Percentiles rank a stretch among this genome's conserved stretches.
These are phyloP conservation scores for Eutrema heterophyllum DNA, from an alignment of 345 rosid species.

Conservation along the genomic window DNA sequence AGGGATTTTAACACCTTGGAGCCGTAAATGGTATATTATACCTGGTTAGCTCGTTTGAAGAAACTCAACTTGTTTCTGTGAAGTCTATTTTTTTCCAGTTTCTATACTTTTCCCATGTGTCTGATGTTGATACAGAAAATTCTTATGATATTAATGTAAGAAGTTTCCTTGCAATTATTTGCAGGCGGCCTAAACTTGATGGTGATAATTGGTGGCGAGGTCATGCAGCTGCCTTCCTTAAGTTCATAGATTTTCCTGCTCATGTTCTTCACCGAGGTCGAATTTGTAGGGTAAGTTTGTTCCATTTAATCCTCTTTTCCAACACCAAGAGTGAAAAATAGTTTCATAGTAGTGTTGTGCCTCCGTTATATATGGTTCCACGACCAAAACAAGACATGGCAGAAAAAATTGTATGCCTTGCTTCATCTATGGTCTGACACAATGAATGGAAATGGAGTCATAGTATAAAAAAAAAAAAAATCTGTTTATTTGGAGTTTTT, in stretches of 20 bases:
- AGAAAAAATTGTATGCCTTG: neutral
- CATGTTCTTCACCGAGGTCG: constrained; percentile 73
- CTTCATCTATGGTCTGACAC: neutral
- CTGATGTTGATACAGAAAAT: neutral
- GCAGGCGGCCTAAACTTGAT: constrained; percentile 67
- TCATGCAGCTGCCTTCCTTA: constrained; percentile 89
- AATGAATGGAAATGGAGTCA: neutral
- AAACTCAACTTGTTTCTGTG: constrained; percentile 19
- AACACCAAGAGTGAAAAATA: neutral
- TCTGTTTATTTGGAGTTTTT: neutral
- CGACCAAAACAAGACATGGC: neutral
- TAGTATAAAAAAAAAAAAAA: neutral
- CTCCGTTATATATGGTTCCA: neutral
- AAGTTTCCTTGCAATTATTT: constrained; percentile 14
- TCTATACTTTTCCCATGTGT: neutral
- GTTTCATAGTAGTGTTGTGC: neutral
- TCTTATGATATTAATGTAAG: neutral
- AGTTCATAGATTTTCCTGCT: constrained; percentile 52
- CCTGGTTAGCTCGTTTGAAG: constrained; percentile 28
- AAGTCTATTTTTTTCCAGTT: neutral
- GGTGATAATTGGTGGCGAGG: constrained; percentile 99
- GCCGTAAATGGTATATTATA: constrained; percentile 46
- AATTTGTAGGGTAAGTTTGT: constrained; percentile 53
- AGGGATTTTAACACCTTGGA: constrained; percentile 80
- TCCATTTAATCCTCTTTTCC: neutral